Evolutionary conservation across 345 rosid genomes (phyloP).

Genomic region (Diplotaxis tenuifolia): DNA sequence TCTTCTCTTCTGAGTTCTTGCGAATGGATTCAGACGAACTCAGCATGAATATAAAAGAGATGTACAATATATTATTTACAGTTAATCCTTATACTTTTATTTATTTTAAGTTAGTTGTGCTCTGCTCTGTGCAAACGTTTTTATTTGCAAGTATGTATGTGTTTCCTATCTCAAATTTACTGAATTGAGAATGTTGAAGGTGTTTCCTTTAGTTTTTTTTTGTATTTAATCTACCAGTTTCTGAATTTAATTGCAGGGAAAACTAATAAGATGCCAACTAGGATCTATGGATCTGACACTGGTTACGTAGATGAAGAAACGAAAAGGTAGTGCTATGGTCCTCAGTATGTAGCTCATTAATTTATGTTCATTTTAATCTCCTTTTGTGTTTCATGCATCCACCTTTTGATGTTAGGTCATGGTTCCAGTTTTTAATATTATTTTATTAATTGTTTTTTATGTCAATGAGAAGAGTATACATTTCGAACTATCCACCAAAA

Average conservation of each 20-base stretch:
- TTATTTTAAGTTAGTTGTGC: background rate
- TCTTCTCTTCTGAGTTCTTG: no score
- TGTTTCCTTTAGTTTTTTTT: background rate
- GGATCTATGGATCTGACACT: constrained; percentile 29
- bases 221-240: background rate
- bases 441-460: constrained; percentile 15
- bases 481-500: constrained; percentile 53
- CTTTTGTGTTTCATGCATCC: background rate
- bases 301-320: constrained; percentile 36
- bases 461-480: constrained; percentile 37
- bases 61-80: no score
- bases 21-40: no score
- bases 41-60: no score
- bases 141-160: constrained; percentile 1
- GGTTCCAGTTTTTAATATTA: constrained; percentile 5
- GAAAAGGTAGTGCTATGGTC: constrained; percentile 49
- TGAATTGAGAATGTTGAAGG: background rate
- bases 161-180: background rate
- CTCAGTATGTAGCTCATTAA: constrained; percentile 15
- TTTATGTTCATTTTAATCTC: constrained; percentile 4
- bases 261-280: constrained; percentile 36
- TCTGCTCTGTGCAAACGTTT: constrained; percentile 3
- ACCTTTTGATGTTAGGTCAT: constrained; percentile 6
- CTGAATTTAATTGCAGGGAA: constrained; percentile 38
- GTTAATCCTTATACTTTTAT: no score